Evolutionary conservation across 441 rosid genomes (phyloP), one percentile per base, ranked within the genome.

Genomic region (Populus trichocarpa): DNA sequence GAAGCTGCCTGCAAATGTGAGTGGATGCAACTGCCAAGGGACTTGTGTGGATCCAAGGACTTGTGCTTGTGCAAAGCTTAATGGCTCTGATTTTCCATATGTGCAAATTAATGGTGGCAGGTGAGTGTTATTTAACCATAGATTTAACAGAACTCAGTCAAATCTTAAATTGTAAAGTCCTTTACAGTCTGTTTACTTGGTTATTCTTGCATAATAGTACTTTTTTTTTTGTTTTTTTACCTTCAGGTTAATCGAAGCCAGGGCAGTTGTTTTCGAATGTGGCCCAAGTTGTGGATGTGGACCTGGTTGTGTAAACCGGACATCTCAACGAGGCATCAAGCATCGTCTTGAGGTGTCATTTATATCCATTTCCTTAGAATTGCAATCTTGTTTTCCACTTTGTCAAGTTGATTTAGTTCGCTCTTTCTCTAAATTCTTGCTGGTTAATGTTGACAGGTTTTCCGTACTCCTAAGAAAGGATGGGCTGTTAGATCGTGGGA

Each of bases 401-500:
- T 25, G 33, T 70, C 32, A 67, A 63, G 25, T 2, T 64, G n/a
- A 14, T 67, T 75, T n/a, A 9, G 25, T 30, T 3, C 3, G 32
- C 67, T 2, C 64, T 4, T 40, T 16, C 16, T 65, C 22, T 20
- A 50, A 16, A 33, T 25, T 22, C 65, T 9, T 65, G 8, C n/a
- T 67, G 65, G 71, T 77, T 70, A 36, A 77, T 73, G 70, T 36
- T 67, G 71, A 81, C 82, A 96, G 99, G 97, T 96, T 71, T 94
- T 85, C 84, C 91, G 97, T 59, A 90, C 96, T 61, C 89, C 94
- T 36, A 91, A 87, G 74, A 96, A 96, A 79, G 99, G 98, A 4
- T 96, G 99, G 97, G 98, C 97, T 57, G 97, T 96, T 64, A 87
- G 98, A 83, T 93, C 98, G 4, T 94, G 98, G 98, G 97, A 94